Base-by-base conservation (phyloP, 2,329 filamentous ascomycete genomes). In the Cladosporium phlei region DNA sequence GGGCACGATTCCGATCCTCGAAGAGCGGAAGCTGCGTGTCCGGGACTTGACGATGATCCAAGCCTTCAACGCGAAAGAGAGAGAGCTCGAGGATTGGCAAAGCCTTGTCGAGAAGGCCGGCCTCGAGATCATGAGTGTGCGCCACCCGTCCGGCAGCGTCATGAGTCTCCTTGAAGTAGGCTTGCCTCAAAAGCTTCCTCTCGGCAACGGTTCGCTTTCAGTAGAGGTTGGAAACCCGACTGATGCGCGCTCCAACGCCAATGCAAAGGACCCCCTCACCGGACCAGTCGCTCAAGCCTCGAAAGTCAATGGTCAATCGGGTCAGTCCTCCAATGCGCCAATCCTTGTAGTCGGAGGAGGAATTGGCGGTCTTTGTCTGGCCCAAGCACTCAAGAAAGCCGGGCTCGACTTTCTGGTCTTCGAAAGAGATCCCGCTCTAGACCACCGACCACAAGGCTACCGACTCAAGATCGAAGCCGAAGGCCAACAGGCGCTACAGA, bases 1-100 rank as follows among this genome's bases (percentile, higher is more conserved):
- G 19, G 20, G 33, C 10, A 49, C 52, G 6, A 51, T 50, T 8
- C 46, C 50, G 16, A 33, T 52, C 4, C 25, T 54, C 28, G 39
- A 56, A 19, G 55, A 56, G 32, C 49, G 52, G 14, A 45, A 52
- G 40, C 27, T 55, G 17, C 49, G 55, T 27, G 50, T 30, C 28
- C 28, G 28, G n/a, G 55, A 58, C 38, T 39, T 58, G 33, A 55
- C 47, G 22, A 59, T 59, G 56, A 52, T 58, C 38, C 46, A 53
- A 28, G 49, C 50, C 8, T 55, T 58, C 46, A 59, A 59, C 30
- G 55, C 55, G 7, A 50, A 51, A 19, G 56, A 59, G 40, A 48
- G 56, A 10, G 54, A 56, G 24, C 21, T 51, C 12, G 51, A 54
- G 19, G 56, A 57, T 21, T 59, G 56, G 56, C n/a, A 30, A 47